Conservation (phyloP, 768 basidiomycete genomes). For the Symmetrospora coprosmae region DNA sequence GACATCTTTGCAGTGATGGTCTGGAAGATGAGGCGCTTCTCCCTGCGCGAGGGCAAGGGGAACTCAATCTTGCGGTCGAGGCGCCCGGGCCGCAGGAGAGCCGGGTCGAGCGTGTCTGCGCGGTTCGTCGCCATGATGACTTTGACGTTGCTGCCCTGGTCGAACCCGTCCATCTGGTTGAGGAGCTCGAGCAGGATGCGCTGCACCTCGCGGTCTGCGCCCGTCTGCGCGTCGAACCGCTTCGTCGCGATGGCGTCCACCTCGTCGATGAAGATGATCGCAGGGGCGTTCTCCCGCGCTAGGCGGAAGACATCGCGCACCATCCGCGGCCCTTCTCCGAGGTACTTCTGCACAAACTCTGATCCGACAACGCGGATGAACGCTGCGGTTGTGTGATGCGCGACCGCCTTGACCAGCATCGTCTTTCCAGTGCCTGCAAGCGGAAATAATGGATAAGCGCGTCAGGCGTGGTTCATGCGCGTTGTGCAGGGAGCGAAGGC, state of each 20-base stretch:
- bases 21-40: slow-evolving; percentile 94
- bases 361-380: slow-evolving; percentile 97
- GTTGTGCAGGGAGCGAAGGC: background rate
- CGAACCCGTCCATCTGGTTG: slow-evolving; percentile 99
- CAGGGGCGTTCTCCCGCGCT: slow-evolving; percentile 88
- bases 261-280: slow-evolving; percentile 97
- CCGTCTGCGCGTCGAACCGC: slow-evolving; percentile 89
- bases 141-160: slow-evolving; percentile 97
- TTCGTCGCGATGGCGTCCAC: slow-evolving; percentile 95
- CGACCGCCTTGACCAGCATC: slow-evolving; percentile 99
- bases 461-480: slow-evolving; percentile 47
- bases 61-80: slow-evolving; percentile 98
- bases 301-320: slow-evolving; percentile 97
- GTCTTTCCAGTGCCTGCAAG: slow-evolving; percentile 82
- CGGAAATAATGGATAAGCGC: background rate
- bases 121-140: slow-evolving; percentile 99
- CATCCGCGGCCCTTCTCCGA: slow-evolving; percentile 99
- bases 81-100: slow-evolving; percentile 85
- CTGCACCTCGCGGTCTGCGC: slow-evolving; percentile 96
- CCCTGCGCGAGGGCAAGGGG: slow-evolving; percentile 80
- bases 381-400: slow-evolving; percentile 86
- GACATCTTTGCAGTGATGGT: slow-evolving; percentile 97
- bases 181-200: slow-evolving; percentile 90
- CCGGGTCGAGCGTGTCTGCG: slow-evolving; percentile 94
- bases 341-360: slow-evolving; percentile 98